phyloP scores from a whole-genome alignment of 2,329 filamentous ascomycete species.

The Diaporthe humulicola region DNA sequence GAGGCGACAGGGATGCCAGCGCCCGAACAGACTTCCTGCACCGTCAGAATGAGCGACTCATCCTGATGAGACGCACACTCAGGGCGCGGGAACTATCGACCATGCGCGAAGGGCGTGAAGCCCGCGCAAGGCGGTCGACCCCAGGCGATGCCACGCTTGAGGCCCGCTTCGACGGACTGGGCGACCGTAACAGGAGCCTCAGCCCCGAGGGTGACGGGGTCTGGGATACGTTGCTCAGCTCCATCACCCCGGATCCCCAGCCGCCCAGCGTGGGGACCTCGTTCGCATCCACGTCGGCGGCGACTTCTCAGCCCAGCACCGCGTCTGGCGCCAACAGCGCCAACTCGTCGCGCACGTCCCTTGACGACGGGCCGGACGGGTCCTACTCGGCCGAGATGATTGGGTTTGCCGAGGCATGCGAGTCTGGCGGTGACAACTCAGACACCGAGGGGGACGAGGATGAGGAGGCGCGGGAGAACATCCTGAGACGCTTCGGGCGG shows the following conservation, averaged over 20 bases:
- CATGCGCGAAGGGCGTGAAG: slow-evolving; percentile 31
- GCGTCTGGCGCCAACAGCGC: slow-evolving; percentile 47
- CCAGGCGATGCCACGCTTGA: slow-evolving; percentile 22
- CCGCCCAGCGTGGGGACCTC: slow-evolving; percentile 86
- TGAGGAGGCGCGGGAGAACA: slow-evolving; percentile 46
- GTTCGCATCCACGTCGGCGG: slow-evolving; percentile 75
- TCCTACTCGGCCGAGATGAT: slow-evolving; percentile 35
- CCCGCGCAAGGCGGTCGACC: slow-evolving; percentile 2
- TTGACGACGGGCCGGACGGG: slow-evolving; percentile 52
- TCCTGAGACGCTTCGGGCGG: slow-evolving; percentile 44
- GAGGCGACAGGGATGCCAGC: slow-evolving; percentile 18
- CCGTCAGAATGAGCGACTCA: slow-evolving; percentile 27
- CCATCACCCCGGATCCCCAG: slow-evolving; percentile 84
- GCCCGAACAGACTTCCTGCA: slow-evolving; percentile 2
- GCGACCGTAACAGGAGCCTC: slow-evolving; percentile 86
- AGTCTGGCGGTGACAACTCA: slow-evolving; percentile 68
- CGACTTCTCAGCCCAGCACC: slow-evolving; percentile 54
- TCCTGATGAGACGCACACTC: slow-evolving; percentile 25
- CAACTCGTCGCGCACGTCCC: slow-evolving; percentile 61
- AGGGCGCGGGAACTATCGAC: slow-evolving; percentile 25
- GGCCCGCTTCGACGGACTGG: slow-evolving; percentile 71
- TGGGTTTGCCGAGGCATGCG: slow-evolving; percentile 58
- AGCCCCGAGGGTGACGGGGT: slow-evolving; percentile 75
- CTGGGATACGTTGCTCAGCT: slow-evolving; percentile 87
- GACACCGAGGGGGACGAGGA: slow-evolving; percentile 67